Percentiles rank a stretch among this genome's conserved stretches.
phyloP scores from a whole-genome alignment of 768 basidiomycete species.

The Amyloporia xantha region DNA sequence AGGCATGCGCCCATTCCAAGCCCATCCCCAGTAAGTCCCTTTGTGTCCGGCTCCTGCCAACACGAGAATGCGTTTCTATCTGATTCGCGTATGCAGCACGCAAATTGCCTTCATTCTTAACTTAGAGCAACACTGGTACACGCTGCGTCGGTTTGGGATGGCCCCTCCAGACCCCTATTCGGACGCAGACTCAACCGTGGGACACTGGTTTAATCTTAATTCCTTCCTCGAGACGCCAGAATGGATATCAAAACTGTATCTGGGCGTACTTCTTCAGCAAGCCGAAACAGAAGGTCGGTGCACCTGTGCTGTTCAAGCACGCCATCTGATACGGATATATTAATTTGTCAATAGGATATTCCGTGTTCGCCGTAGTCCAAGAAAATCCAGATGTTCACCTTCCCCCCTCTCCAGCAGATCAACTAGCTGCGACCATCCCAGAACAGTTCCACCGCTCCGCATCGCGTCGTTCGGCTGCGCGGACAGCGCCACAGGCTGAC shows the following conservation, averaged over 20 bases:
- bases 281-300: slow-evolving; percentile 74
- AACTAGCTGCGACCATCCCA: slow-evolving; percentile 57
- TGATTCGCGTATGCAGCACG: no score
- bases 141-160: slow-evolving; percentile 72
- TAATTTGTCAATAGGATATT: no score
- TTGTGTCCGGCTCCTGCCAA: not conserved
- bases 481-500: slow-evolving; percentile 9
- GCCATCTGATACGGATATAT: not conserved
- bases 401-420: slow-evolving; percentile 64
- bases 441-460: slow-evolving; percentile 30
- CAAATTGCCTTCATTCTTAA: slow-evolving; percentile 89
- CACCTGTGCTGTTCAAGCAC: not conserved
- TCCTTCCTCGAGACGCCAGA: slow-evolving; percentile 66
- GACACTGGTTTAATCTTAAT: slow-evolving; percentile 88
- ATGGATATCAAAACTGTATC: slow-evolving; percentile 79
- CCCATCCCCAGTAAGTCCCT: slow-evolving; percentile 63
- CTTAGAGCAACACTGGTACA: slow-evolving; percentile 84
- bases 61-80: not conserved
- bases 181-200: slow-evolving; percentile 40
- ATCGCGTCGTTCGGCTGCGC: slow-evolving; percentile 8
- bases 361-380: slow-evolving; percentile 70
- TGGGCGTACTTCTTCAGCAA: slow-evolving; percentile 82
- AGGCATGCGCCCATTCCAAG: slow-evolving; percentile 70
- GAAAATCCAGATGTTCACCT: slow-evolving; percentile 46
- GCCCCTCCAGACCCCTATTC: slow-evolving; percentile 32